A percentile compares a stretch with the other conserved stretches of the same genome.
Evolutionary conservation across 2,329 filamentous ascomycete genomes (phyloP).

Genomic region (Colletotrichum sp.): DNA sequence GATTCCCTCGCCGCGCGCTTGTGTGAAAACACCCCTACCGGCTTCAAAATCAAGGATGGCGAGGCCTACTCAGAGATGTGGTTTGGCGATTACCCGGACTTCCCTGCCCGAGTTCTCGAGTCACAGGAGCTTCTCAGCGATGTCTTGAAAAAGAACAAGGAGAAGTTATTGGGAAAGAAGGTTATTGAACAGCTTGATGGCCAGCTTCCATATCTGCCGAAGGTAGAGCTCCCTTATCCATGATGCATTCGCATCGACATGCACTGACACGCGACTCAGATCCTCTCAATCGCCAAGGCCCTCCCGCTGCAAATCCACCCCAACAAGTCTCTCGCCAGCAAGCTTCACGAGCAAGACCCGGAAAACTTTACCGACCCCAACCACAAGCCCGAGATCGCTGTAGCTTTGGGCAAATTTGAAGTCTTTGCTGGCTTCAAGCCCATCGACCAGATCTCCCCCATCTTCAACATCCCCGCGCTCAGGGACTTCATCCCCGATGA

Average conservation of each 20-base stretch:
- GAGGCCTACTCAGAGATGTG: constrained; percentile 72
- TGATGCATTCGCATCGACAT: not conserved
- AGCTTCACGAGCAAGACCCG: constrained; percentile 69
- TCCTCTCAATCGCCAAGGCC: constrained; percentile 77
- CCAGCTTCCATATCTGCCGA: constrained; percentile 75
- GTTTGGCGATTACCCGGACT: constrained; percentile 78
- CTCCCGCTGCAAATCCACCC: constrained; percentile 79
- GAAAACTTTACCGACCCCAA: constrained; percentile 73
- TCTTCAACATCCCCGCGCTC: constrained; percentile 63
- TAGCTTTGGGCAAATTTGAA: constrained; percentile 75
- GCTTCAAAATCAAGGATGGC: constrained; percentile 68
- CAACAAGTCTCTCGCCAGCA: constrained; percentile 68
- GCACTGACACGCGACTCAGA: constrained; percentile 35
- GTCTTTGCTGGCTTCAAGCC: constrained; percentile 80
- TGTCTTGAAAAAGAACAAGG: constrained; percentile 65
- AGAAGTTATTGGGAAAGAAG: constrained; percentile 67
- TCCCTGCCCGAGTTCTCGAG: constrained; percentile 67
- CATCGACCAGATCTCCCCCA: constrained; percentile 58
- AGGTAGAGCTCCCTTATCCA: constrained; percentile 43
- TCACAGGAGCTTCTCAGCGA: constrained; percentile 69
- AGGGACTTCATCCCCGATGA: constrained; percentile 54
- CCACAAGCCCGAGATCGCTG: constrained; percentile 81
- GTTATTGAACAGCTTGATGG: constrained; percentile 64
- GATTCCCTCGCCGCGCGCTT: constrained; percentile 70
- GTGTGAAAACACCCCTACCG: constrained; percentile 67